Base-by-base conservation (phyloP, 768 basidiomycete genomes). In the Glaciozyma martinii region DNA sequence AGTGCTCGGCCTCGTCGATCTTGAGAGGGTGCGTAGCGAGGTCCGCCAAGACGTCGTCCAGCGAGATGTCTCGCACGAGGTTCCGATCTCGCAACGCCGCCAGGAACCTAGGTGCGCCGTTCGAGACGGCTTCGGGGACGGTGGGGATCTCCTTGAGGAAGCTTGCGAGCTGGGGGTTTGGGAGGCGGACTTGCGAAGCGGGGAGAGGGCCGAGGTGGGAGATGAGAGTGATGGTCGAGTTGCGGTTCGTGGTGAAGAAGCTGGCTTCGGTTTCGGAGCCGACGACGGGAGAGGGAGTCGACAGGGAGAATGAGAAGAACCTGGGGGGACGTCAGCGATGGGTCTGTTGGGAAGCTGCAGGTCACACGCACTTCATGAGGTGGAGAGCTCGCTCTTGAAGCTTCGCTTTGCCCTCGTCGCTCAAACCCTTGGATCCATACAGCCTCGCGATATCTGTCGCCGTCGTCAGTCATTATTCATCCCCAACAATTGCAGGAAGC, bases 301-400 rank as follows among this genome's bases (percentile, higher is more conserved):
- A 94, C 3, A 82, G 78, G 68, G 85, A 83, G 76, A 90, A 97
- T 3, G 89, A 87, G 79, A 95, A 97, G 78, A 95, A 95, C 65
- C 66, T 67, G 62, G 18, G 19, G 3, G 4, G 5, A 7, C 3
- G 7, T 10, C 32, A 15, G 16, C 13, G 6, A 2, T 9, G 13
- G 18, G n/a, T 5, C 29, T 5, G 15, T 5, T 0, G n/a, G 6
- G 25, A 32, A 37, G n/a, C 1, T 9, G 46, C 18, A 30, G 23
- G 23, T 2, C 1, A 5, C 10, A 33, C 66, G 37, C 30, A 68
- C 62, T 83, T 84, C 59, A 95, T 79, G 8, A 86, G 82, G 71
- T 97, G 94, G 23, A 90, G 76, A 19, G 84, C 85, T 21, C 86
- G 82, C 30, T 76, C 76, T 29, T 80, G 80, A 16, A 92, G 75